Evolutionary conservation across 495 filamentous ascomycete genomes (phyloP).

Genomic region (Polyplosphaeria fusca): DNA sequence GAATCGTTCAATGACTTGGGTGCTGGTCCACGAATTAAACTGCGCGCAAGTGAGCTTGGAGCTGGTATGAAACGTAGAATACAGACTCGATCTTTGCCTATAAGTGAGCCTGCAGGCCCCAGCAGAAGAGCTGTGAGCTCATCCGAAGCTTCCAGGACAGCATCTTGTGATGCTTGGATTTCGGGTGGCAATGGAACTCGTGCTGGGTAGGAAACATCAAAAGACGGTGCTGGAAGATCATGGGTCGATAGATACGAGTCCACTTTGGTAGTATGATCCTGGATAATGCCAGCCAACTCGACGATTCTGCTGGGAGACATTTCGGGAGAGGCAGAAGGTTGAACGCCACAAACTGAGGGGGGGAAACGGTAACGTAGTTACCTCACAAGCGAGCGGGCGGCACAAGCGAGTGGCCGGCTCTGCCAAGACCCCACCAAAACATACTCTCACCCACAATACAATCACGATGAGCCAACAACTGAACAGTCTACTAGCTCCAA

Average conservation of each 20-base stretch:
- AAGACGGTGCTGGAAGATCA: not conserved
- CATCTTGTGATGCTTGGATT: not conserved
- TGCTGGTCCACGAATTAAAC: not conserved
- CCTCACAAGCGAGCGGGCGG: too few species aligned
- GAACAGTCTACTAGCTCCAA: too few species aligned
- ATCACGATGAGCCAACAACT: too few species aligned
- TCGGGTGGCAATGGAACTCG: not conserved
- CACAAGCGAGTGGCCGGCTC: too few species aligned
- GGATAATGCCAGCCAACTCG: not conserved
- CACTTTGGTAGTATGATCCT: not conserved
- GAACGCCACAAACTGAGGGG: too few species aligned
- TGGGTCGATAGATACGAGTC: not conserved
- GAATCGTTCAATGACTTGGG: not conserved
- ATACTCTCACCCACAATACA: too few species aligned
- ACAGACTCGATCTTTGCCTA: not conserved
- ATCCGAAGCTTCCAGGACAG: not conserved
- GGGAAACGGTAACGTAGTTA: too few species aligned
- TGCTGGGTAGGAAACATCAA: not conserved
- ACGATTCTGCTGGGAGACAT: not conserved
- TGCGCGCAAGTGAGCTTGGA: not conserved
- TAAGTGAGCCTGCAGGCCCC: not conserved
- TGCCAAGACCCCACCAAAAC: too few species aligned
- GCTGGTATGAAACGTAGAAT: not conserved
- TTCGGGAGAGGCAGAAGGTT: not conserved
- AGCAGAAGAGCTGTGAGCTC: not conserved